phyloP scores from a whole-genome alignment of 75 land plant species.

The Chamaecyparis obtusa region DNA sequence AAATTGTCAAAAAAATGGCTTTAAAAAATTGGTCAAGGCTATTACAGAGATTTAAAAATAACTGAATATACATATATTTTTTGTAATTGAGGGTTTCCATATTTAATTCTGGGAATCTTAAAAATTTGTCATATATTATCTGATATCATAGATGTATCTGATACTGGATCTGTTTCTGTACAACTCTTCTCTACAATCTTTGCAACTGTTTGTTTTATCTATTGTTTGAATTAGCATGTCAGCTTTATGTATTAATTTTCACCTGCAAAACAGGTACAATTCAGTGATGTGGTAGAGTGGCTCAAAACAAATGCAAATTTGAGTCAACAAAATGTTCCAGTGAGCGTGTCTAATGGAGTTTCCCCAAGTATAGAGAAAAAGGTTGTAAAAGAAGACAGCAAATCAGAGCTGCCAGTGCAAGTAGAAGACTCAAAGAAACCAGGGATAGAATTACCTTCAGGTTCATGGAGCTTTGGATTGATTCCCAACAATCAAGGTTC shows the following conservation, averaged over 20 bases:
- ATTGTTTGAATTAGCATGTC: neutral
- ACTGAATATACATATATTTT: too few relatives aligned
- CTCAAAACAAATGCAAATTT: constrained; percentile 49
- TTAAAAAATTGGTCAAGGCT: too few relatives aligned
- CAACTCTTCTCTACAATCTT: neutral
- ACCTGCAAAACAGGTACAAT: constrained; percentile 46
- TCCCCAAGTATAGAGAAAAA: constrained; percentile 11
- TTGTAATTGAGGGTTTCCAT: too few relatives aligned
- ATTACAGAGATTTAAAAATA: too few relatives aligned
- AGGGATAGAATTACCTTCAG: neutral
- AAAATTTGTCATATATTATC: too few relatives aligned
- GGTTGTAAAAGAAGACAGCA: constrained; percentile 14
- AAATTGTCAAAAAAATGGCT: too few relatives aligned
- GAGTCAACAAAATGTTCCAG: constrained; percentile 20
- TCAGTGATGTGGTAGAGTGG: constrained; percentile 71
- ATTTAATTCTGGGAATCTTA: too few relatives aligned
- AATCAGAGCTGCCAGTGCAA: constrained; percentile 12
- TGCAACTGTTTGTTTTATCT: neutral
- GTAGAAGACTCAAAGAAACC: constrained; percentile 9
- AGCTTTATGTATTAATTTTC: neutral
- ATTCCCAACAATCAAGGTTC: constrained; percentile 16
- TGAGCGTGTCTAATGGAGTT: constrained; percentile 14
- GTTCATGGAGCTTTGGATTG: constrained; percentile 33
- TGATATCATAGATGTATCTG: too few relatives aligned
- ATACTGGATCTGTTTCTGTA: too few relatives aligned